A percentile compares a stretch with the other conserved stretches of the same genome.
phyloP scores from a whole-genome alignment of 768 basidiomycete genomes.

The Hortiboletus campestris region DNA sequence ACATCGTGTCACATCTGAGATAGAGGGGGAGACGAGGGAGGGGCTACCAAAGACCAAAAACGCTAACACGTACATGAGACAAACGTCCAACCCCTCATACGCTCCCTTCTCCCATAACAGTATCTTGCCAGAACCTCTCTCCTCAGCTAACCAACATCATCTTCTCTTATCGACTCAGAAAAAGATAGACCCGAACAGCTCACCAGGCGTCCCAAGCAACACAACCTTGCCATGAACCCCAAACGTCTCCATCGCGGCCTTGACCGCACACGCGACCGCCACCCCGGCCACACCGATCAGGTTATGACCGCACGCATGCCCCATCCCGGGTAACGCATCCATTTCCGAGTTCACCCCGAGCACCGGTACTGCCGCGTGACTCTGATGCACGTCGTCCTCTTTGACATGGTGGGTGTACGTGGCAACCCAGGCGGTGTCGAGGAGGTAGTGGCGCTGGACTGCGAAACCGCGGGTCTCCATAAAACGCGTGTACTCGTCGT shows the following conservation, averaged over 20 bases:
- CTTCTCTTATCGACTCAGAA: no score
- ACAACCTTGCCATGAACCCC: slow-evolving; percentile 65
- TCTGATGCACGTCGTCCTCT: background rate
- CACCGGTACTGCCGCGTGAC: background rate
- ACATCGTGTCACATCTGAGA: background rate
- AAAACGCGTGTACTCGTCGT: slow-evolving; percentile 67
- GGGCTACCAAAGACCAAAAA: no score
- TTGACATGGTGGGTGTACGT: slow-evolving; percentile 44
- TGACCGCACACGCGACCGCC: slow-evolving; percentile 65
- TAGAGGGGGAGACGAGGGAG: no score
- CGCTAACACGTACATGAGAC: slow-evolving; percentile 58
- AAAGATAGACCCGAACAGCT: background rate
- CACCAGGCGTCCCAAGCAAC: slow-evolving; percentile 77
- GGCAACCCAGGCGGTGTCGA: slow-evolving; percentile 77
- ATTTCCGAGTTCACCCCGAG: slow-evolving; percentile 82
- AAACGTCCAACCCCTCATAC: slow-evolving; percentile 72
- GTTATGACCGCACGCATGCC: slow-evolving; percentile 81
- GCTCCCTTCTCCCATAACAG: slow-evolving; percentile 64
- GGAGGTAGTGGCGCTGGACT: slow-evolving; percentile 56
- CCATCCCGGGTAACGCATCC: slow-evolving; percentile 57
- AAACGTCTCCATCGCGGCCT: slow-evolving; percentile 57
- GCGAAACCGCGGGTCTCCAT: slow-evolving; percentile 64
- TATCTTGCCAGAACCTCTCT: slow-evolving; percentile 76
- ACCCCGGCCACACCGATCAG: slow-evolving; percentile 75
- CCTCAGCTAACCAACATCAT: slow-evolving; percentile 25